Conservation (phyloP, 192 early-diverging fungal species). For the Glomus cerebriforme region DNA sequence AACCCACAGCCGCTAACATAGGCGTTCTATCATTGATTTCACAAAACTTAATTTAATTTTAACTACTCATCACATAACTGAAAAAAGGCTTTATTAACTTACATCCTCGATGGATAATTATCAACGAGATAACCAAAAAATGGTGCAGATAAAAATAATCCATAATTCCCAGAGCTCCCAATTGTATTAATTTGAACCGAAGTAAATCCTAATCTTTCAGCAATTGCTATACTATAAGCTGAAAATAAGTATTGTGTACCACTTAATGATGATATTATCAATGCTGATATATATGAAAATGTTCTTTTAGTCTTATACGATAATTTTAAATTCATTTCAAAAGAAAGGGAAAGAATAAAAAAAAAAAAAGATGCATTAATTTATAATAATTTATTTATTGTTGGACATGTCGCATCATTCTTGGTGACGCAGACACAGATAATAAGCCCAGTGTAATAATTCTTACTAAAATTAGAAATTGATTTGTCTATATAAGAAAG, state of each 20-base stretch:
- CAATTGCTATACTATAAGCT: slow-evolving; percentile 58
- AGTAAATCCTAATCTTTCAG: slow-evolving; percentile 53
- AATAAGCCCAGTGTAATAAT: no score
- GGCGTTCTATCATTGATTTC: not conserved
- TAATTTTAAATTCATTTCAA: not conserved
- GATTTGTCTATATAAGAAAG: no score
- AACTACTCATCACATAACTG: not conserved
- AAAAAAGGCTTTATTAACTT: no score
- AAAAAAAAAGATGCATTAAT: not conserved
- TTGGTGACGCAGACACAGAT: no score
- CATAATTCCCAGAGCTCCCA: slow-evolving; percentile 65
- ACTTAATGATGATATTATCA: slow-evolving; percentile 50
- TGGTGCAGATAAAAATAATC: slow-evolving; percentile 66
- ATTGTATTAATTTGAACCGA: slow-evolving; percentile 65
- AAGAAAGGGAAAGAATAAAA: not conserved
- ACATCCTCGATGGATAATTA: slow-evolving; percentile 41
- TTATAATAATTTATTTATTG: no score
- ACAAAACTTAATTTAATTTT: not conserved
- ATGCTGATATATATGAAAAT: slow-evolving; percentile 46
- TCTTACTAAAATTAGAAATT: no score
- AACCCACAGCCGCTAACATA: not conserved
- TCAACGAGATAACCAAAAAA: slow-evolving; percentile 55
- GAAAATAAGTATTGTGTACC: slow-evolving; percentile 72
- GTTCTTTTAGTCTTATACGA: slow-evolving; percentile 35
- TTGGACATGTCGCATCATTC: no score